Percentiles rank a stretch among this genome's conserved stretches.
phyloP scores from a whole-genome alignment of 164 flowering plant genomes.

The Protea cynaroides region DNA sequence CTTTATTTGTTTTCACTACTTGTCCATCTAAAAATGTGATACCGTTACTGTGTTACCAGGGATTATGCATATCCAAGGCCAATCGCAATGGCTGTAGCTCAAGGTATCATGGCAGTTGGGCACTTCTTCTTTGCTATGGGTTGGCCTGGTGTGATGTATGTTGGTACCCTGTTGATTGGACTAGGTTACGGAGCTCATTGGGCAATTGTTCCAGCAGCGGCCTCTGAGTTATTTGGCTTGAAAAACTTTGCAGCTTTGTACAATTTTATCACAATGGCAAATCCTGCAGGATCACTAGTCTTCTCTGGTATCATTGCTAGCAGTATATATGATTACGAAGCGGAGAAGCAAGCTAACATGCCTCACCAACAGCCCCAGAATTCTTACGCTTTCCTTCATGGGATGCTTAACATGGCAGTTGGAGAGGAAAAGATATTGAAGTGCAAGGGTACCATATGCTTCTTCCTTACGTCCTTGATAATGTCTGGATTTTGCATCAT shows the following conservation, averaged over 20 bases:
- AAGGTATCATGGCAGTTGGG: constrained; percentile 76
- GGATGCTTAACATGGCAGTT: constrained; percentile 15
- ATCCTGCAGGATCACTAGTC: constrained; percentile 79
- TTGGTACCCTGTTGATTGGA: constrained; percentile 79
- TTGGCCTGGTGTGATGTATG: constrained; percentile 87
- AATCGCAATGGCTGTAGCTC: constrained; percentile 72
- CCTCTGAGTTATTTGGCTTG: constrained; percentile 94
- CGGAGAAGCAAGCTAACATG: constrained; percentile 70
- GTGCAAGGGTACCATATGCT: constrained; percentile 79
- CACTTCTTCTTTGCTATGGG: constrained; percentile 80
- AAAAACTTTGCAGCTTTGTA: constrained; percentile 88
- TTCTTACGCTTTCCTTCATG: constrained; percentile 16
- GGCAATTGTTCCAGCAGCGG: constrained; percentile 93
- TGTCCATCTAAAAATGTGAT: constrained; percentile 1
- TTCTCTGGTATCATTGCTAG: constrained; percentile 89
- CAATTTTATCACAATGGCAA: constrained; percentile 89
- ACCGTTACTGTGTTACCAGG: constrained; percentile 32
- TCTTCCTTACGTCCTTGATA: constrained; percentile 65
- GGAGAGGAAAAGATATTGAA: constrained; percentile 44
- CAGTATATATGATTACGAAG: constrained; percentile 76
- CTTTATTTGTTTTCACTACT: not conserved
- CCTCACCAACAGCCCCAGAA: constrained; percentile 13
- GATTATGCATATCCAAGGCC: constrained; percentile 89
- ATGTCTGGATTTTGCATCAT: constrained; percentile 80
- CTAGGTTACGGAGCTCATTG: constrained; percentile 99